Evolutionary conservation across 371 early-diverging fungal genomes (phyloP).

Genomic region (Mortierella sp.): DNA sequence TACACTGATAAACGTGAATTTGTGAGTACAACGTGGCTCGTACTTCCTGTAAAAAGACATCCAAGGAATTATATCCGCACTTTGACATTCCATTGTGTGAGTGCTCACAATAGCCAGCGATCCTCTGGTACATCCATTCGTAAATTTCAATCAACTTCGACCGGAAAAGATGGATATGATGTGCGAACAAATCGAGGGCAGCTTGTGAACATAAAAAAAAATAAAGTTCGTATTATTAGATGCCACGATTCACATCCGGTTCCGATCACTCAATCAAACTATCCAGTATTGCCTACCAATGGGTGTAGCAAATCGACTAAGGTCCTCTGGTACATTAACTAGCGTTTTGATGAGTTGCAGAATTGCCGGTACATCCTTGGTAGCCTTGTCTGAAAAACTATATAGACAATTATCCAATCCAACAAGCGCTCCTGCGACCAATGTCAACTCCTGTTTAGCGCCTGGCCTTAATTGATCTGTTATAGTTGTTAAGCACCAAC

Average conservation of each 20-base stretch:
- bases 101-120: slow-evolving; percentile 63
- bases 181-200: slow-evolving; percentile 66
- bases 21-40: slow-evolving; percentile 1
- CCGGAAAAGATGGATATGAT: slow-evolving; percentile 67
- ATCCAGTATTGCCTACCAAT: slow-evolving; percentile 53
- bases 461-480: slow-evolving; percentile 55
- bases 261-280: neutral
- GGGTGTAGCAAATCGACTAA: slow-evolving; percentile 61
- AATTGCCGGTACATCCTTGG: slow-evolving; percentile 51
- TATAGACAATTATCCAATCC: slow-evolving; percentile 60
- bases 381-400: slow-evolving; percentile 41
- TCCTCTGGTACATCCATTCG: slow-evolving; percentile 59
- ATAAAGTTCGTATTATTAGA: neutral
- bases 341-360: slow-evolving; percentile 55
- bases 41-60: slow-evolving; percentile 67
- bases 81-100: slow-evolving; percentile 65
- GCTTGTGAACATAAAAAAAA: slow-evolving; percentile 55
- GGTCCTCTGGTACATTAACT: slow-evolving; percentile 62
- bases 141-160: slow-evolving; percentile 60
- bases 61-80: slow-evolving; percentile 65
- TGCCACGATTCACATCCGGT: too few relatives aligned
- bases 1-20: neutral
- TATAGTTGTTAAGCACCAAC: slow-evolving; percentile 61
- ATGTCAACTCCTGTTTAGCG: slow-evolving; percentile 42
- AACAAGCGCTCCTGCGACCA: slow-evolving; percentile 59